Base-by-base conservation (phyloP, 495 filamentous ascomycete genomes). In the Penicillium waksmanii region DNA sequence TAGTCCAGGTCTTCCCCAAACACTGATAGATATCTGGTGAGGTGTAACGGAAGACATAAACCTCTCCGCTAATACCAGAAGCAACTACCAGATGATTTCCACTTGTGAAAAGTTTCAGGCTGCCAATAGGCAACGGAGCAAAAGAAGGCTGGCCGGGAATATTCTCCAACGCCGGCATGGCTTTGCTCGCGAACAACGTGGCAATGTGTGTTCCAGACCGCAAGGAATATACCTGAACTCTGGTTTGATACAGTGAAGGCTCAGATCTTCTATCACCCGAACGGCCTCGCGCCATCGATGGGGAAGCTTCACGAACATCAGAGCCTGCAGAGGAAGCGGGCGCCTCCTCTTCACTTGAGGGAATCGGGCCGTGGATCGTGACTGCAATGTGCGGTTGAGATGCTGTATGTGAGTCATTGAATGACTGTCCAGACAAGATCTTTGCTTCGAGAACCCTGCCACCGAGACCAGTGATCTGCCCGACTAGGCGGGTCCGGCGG, bases 1-100 rank as follows among this genome's bases (percentile, higher is more conserved):
- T 85, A 1, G 93, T 96, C 93, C 93, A 97, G 7, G 91, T 77
- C 71, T 97, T 97, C 6, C 88, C 93, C 35, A 93, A 77, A 64
- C 90, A 96, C 40, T 79, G 76, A 72, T 93, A 95, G 73, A 66
- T 83, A 87, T 52, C 74, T 65, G 7, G 68, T 56, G 6, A 64
- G 56, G 13, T 78, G 74, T 64, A 67, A 63, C 31, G 71, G 60
- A 89, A 97, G 10, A 96, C 80, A 80, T 87, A 96, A 8, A 93
- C 87, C 71, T 97, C 93, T 10, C 93, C 93, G 51, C 90, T 96
- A 15, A 80, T 78, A 11, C 92, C 91, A 53, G 92, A 96, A 21
- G 88, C 84, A 18, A 96, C 74, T 12, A 90, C 77, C 33, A 96
- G 55, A 66, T 83, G 89, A 15, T 83, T 87, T 11, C 82, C 84